Conservation (phyloP, 495 filamentous ascomycete genomes). For the Penicillium canescens region DNA sequence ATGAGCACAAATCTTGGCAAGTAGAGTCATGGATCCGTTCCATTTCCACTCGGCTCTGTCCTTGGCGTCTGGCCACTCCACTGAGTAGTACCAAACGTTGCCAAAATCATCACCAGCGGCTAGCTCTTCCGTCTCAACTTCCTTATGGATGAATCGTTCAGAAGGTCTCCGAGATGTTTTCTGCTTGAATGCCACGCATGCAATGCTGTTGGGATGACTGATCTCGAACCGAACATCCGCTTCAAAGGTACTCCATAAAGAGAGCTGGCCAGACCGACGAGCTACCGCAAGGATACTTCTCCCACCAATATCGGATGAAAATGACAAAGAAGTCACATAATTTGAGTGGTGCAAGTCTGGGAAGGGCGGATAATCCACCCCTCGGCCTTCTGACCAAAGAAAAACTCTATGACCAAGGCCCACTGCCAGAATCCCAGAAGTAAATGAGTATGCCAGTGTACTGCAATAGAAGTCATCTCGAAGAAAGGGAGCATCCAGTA, state of each 20-base stretch:
- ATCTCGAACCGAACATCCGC: conserved; percentile 69
- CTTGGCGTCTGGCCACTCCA: conserved; percentile 74
- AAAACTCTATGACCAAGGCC: conserved; percentile 82
- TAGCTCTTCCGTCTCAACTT: conserved; percentile 66
- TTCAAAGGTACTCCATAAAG: conserved; percentile 62
- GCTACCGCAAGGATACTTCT: conserved; percentile 85
- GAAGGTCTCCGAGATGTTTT: conserved; percentile 44
- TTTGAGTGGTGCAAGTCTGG: conserved; percentile 43
- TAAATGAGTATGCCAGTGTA: conserved; percentile 78
- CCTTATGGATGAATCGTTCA: conserved; percentile 30
- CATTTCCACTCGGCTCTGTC: conserved; percentile 56
- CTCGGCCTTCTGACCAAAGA: conserved; percentile 79
- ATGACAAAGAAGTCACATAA: conserved; percentile 80
- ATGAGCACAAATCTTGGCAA: conserved; percentile 78
- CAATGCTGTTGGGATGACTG: conserved; percentile 66
- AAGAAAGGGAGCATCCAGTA: conserved; percentile 84
- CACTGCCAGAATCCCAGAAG: conserved; percentile 75
- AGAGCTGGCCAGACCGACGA: conserved; percentile 65
- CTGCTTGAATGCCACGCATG: conserved; percentile 73
- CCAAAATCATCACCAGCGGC: conserved; percentile 88
- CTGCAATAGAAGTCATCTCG: conserved; percentile 97
- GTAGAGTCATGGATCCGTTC: conserved; percentile 73
- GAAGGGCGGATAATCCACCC: conserved; percentile 49
- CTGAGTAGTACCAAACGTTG: conserved; percentile 79
- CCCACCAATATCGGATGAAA: conserved; percentile 77